A percentile compares a stretch with the other conserved stretches of the same genome.
Conservation (phyloP, 2,329 filamentous ascomycete species). For the Plectosphaerella plurivora region DNA sequence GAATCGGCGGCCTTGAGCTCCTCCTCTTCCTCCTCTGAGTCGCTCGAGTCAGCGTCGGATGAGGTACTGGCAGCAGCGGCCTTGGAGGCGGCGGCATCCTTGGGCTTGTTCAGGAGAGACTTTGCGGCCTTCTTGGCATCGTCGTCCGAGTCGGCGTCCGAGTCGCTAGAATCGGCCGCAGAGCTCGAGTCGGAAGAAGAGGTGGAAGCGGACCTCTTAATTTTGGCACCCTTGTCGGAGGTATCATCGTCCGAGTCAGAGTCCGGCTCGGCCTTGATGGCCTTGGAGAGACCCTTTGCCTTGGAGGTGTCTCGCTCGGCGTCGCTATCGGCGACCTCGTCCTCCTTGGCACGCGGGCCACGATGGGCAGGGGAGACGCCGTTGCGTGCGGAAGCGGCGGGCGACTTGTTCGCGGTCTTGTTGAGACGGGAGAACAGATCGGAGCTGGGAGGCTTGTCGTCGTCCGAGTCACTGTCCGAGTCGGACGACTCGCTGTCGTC, state of each 20-base stretch:
- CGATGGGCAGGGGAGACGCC: conserved; percentile 8
- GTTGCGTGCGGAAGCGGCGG: conserved; percentile 3
- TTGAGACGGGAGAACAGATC: conserved; percentile 6
- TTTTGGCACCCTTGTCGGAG: conserved; percentile 17
- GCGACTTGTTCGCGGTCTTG: not conserved
- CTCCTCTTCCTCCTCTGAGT: conserved; percentile 8
- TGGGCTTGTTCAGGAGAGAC: conserved; percentile 2
- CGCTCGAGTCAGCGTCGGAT: not conserved
- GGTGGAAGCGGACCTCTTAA: not conserved
- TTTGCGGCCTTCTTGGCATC: conserved; percentile 14
- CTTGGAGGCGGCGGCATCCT: not conserved
- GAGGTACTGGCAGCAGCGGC: not conserved
- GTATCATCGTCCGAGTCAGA: conserved; percentile 18
- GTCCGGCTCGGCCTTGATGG: not conserved
- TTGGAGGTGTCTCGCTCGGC: conserved; percentile 25
- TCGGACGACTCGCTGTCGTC: conserved; percentile 10
- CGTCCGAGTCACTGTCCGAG: conserved; percentile 16
- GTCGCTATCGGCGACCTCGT: conserved; percentile 39
- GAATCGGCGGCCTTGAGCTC: conserved; percentile 13
- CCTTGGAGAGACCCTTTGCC: conserved; percentile 12
- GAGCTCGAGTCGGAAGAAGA: conserved; percentile 16
- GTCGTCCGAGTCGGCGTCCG: conserved; percentile 18
- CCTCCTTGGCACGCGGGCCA: conserved; percentile 21
- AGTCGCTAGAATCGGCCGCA: conserved; percentile 15
- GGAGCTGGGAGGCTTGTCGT: not conserved